Base-by-base conservation (phyloP, 2,329 filamentous ascomycete genomes). In the Colletotrichum sansevieriae region DNA sequence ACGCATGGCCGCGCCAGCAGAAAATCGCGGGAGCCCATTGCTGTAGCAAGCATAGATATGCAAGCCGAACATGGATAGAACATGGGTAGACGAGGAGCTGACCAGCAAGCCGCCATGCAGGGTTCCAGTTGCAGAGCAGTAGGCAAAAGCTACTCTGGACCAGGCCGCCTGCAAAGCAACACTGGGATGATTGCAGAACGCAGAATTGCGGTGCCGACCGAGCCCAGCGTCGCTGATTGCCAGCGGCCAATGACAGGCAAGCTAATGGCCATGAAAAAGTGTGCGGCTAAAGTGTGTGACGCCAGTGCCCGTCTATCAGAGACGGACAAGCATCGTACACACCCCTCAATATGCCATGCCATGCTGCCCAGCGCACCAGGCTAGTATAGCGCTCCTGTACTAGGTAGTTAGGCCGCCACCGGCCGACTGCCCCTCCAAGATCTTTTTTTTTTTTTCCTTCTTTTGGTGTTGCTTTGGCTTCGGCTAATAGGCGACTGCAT, bases 181-280 rank as follows among this genome's bases (percentile, higher is more conserved):
- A n/a, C n/a, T n/a, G n/a, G n/a, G 43, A 65, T 61, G 66, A 65
- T 66, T 68, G 66, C 67, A 68, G 57, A 59, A 68, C 63, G 64
- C 29, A 47, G 52, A 64, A 25, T 44, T 51, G 55, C 35, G 62
- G 55, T 59, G 63, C 44, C 54, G 65, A 55, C 68, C 54, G 39
- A 56, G 43, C 57, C 25, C 58, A 37, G 37, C 58, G 35, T 51
- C n/a, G n/a, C 22, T 41, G 20, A 29, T 44, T 18, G 56, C 43
- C 20, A 35, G 29, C 41, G 35, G 43, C 68, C 68, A 70, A 68
- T 70, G 55, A 57, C 46, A 54, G 57, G 35, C 57, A 47, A 29
- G 60, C 56, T 62, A 55, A 65, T 66, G 35, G 57, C 35, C n/a
- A 52, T 65, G 15, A 61, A n/a, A 29, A 52, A 56, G 43, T 37